phyloP scores from a whole-genome alignment of 179 eudicot species.

The Nepenthes alata region DNA sequence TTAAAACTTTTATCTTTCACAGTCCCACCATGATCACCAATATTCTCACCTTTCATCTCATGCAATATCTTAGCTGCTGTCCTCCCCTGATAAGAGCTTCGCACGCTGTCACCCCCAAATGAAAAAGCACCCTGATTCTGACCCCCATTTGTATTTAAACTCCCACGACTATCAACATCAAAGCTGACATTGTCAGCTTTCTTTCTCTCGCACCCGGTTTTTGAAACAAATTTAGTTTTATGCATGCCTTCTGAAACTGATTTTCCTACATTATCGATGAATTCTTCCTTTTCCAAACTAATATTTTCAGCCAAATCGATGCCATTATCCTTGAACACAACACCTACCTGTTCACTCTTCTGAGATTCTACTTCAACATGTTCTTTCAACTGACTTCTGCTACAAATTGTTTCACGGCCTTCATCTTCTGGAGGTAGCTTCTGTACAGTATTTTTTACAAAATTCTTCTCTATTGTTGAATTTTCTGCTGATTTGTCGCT shows the following conservation, averaged over 20 bases:
- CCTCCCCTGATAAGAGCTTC: slow-evolving; percentile 2
- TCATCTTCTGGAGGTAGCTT: slow-evolving; percentile 1
- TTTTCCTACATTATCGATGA: slow-evolving; percentile 8
- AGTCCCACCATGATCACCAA: slow-evolving; percentile 9
- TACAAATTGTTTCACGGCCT: not conserved
- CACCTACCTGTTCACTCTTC: not conserved
- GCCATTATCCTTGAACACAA: slow-evolving; percentile 1
- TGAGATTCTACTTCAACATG: not conserved
- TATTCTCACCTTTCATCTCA: slow-evolving; percentile 8
- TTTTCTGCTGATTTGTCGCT: not conserved
- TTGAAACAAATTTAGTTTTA: slow-evolving; percentile 9
- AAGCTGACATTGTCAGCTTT: no score
- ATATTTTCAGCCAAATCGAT: slow-evolving; percentile 1
- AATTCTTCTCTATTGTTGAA: not conserved
- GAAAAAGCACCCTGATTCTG: slow-evolving; percentile 13
- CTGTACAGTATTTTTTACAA: not conserved
- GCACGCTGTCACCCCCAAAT: slow-evolving; percentile 13
- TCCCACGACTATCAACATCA: no score
- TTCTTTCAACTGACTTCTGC: not conserved
- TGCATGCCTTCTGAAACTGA: slow-evolving; percentile 7
- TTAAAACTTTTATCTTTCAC: slow-evolving; percentile 7
- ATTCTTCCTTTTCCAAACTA: slow-evolving; percentile 2
- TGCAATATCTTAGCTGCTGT: slow-evolving; percentile 8
- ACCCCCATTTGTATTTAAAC: not conserved
- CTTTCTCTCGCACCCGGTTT: slow-evolving; percentile 3